Conservation (phyloP, 1,284 basidiomycete genomes). For the Cerioporus squamosus region DNA sequence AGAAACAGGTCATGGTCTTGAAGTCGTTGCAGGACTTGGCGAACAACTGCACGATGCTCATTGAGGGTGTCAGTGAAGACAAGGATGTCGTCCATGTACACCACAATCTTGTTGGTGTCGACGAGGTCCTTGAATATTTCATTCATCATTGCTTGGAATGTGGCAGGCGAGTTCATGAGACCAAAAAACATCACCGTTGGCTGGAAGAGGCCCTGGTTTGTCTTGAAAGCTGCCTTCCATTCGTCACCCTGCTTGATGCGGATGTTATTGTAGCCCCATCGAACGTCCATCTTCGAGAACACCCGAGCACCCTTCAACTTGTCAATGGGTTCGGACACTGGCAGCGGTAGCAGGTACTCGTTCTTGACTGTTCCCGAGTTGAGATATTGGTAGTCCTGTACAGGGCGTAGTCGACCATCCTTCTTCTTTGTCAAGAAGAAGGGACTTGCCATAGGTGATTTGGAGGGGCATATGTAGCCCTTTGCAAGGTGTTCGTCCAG, state of each 20-base stretch:
- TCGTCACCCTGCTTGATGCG: constrained; percentile 5
- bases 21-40: background rate
- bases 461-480: background rate
- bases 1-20: background rate
- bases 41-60: background rate
- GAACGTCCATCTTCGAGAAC: constrained; percentile 6
- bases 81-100: constrained; percentile 9
- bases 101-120: background rate
- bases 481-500: background rate
- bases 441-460: background rate
- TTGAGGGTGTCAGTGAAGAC: background rate
- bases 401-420: background rate
- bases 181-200: constrained; percentile 11
- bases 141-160: constrained; percentile 13
- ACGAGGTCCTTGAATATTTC: background rate
- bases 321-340: background rate
- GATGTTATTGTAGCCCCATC: constrained; percentile 6
- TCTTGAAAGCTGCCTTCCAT: constrained; percentile 6
- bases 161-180: background rate
- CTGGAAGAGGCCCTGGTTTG: background rate
- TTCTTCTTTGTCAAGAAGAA: constrained; percentile 1
- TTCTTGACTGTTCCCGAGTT: background rate
- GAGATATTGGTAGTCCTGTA: background rate
- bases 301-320: background rate
- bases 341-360: background rate